Evolutionary conservation across 306 rosid genomes (phyloP).

Genomic region (Rosa multiflora): DNA sequence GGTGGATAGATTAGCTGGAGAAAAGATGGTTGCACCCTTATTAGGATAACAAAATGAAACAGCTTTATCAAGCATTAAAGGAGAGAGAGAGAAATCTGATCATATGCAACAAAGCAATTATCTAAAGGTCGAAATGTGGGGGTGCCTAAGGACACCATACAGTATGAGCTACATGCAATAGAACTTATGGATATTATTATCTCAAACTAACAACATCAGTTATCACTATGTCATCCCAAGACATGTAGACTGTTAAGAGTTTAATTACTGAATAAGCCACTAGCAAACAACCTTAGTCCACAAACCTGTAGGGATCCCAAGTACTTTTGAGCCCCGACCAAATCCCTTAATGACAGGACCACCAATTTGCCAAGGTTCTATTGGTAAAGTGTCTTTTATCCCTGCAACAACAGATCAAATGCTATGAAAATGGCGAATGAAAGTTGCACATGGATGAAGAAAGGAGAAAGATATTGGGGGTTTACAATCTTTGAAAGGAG

Average conservation of each 20-base stretch:
- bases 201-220: no score
- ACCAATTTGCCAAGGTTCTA: slow-evolving; percentile 72
- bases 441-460: slow-evolving; percentile 14
- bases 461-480: slow-evolving; percentile 33
- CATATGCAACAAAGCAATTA: no score
- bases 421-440: slow-evolving; percentile 29
- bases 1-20: no score
- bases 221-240: slow-evolving; percentile 40
- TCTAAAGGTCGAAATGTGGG: no score
- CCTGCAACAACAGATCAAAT: slow-evolving; percentile 51
- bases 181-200: no score
- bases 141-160: no score
- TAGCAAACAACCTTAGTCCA: background rate
- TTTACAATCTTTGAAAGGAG: slow-evolving; percentile 91
- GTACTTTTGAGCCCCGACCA: slow-evolving; percentile 95
- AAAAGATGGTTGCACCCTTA: no score
- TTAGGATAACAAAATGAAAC: no score
- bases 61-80: no score
- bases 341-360: slow-evolving; percentile 93
- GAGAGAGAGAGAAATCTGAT: no score
- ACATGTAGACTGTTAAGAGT: background rate
- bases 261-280: background rate
- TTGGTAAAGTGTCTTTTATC: slow-evolving; percentile 82
- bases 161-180: no score
- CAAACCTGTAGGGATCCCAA: slow-evolving; percentile 94